Conservation (phyloP, 2,329 filamentous ascomycete species). For the Coniochaeta sp. region DNA sequence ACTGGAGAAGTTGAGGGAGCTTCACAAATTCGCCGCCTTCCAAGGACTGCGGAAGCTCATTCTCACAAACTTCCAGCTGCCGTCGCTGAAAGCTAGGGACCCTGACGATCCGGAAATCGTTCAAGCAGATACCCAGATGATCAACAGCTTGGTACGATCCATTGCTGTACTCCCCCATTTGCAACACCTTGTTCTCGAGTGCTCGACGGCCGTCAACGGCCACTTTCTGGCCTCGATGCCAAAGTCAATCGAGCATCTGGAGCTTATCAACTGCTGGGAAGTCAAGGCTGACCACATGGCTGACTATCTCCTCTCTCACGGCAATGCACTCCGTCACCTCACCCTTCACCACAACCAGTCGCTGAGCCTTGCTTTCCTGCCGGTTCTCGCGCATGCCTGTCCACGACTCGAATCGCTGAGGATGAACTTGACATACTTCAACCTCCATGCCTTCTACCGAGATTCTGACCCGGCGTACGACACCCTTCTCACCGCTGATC, state of each 20-base stretch:
- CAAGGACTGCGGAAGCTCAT: conserved; percentile 44
- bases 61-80: conserved; percentile 57
- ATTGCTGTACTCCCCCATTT: conserved; percentile 52
- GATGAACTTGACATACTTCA: conserved; percentile 75
- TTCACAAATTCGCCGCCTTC: conserved; percentile 53
- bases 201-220: conserved; percentile 64
- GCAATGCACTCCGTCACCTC: conserved; percentile 58
- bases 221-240: conserved; percentile 64
- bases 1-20: conserved; percentile 37
- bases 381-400: conserved; percentile 57
- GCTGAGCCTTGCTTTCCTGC: conserved; percentile 68
- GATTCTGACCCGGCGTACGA: conserved; percentile 67
- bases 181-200: conserved; percentile 63
- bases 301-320: conserved; percentile 59
- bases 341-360: conserved; percentile 72
- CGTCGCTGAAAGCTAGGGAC: conserved; percentile 32
- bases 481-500: conserved; percentile 50
- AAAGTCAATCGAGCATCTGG: conserved; percentile 55
- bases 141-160: conserved; percentile 34
- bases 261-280: conserved; percentile 72
- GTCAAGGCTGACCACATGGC: conserved; percentile 60
- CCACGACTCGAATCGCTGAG: conserved; percentile 62
- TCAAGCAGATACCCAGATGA: conserved; percentile 20
- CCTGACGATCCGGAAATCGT: conserved; percentile 35
- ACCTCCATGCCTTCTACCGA: conserved; percentile 52